Conservation (phyloP, 306 rosid species). For the apple (Malus domestica) region DNA sequence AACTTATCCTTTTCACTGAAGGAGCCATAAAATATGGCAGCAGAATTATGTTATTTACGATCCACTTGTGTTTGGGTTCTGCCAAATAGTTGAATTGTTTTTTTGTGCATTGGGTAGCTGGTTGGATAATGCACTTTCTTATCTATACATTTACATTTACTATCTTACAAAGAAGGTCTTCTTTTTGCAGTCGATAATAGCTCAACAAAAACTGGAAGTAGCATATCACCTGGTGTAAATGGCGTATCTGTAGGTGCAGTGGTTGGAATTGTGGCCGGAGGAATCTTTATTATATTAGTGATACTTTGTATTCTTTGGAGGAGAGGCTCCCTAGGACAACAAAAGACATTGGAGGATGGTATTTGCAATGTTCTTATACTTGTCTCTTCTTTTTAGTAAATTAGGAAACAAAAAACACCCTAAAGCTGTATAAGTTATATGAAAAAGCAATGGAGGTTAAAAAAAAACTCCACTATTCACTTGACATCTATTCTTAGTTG, state of each 20-base stretch:
- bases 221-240: neutral
- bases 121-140: neutral
- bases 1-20: neutral
- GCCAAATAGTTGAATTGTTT: neutral
- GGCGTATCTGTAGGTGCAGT: conserved; percentile 23
- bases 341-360: conserved; percentile 27
- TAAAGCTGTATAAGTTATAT: too few species aligned
- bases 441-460: too few species aligned
- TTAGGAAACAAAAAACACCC: too few species aligned
- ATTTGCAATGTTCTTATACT: neutral
- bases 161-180: neutral
- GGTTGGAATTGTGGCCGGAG: conserved; percentile 35
- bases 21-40: neutral
- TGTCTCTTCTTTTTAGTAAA: too few species aligned
- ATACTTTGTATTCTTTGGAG: conserved; percentile 28
- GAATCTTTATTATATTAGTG: conserved; percentile 15
- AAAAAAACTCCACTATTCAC: too few species aligned
- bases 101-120: too few species aligned
- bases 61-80: too few species aligned
- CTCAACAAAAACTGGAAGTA: neutral
- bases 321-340: conserved; percentile 18
- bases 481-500: too few species aligned
- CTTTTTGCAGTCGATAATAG: conserved; percentile 25
- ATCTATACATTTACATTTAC: neutral
- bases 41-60: too few species aligned